These are phyloP conservation scores for Artemisia argyi DNA, from an alignment of 129 eudicot species.

Conservation along the genomic window DNA sequence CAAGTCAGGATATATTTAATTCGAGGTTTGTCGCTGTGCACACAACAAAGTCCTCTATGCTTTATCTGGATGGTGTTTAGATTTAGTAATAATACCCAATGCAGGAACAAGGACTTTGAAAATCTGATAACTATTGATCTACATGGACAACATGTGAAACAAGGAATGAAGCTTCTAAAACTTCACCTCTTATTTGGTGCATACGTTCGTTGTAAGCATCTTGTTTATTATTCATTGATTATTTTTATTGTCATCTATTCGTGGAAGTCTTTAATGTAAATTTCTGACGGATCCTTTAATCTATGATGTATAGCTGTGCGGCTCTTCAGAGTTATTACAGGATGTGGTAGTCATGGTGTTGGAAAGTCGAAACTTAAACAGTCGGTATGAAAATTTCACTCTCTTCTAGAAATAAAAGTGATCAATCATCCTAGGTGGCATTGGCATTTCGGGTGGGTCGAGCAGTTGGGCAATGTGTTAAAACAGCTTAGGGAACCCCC, in stretches of 20 bases:
- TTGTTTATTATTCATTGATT: background rate
- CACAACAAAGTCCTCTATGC: background rate
- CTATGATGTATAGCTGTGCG: slow-evolving; percentile 65
- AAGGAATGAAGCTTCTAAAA: slow-evolving; percentile 85
- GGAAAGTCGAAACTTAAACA: slow-evolving; percentile 91
- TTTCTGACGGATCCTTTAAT: background rate
- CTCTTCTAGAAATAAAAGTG: background rate
- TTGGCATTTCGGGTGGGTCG: no score
- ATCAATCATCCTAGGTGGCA: no score
- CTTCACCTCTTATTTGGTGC: slow-evolving; percentile 95
- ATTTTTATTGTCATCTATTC: background rate
- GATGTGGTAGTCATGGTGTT: slow-evolving; percentile 84
- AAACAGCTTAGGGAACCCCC: no score
- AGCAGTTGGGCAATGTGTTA: no score
- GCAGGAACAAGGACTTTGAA: slow-evolving; percentile 81
- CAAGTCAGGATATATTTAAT: slow-evolving; percentile 82
- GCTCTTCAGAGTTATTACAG: slow-evolving; percentile 85
- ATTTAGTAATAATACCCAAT: slow-evolving; percentile 22
- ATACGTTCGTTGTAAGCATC: slow-evolving; percentile 82
- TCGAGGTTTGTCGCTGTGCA: slow-evolving; percentile 57
- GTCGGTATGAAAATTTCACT: slow-evolving; percentile 56
- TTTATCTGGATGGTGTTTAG: background rate
- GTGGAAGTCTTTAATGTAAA: background rate
- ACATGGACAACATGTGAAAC: slow-evolving; percentile 98
- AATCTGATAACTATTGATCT: slow-evolving; percentile 88